Percentiles rank a stretch among this genome's conserved stretches.
Conservation (phyloP, 768 basidiomycete genomes). For the Bullera alba region DNA sequence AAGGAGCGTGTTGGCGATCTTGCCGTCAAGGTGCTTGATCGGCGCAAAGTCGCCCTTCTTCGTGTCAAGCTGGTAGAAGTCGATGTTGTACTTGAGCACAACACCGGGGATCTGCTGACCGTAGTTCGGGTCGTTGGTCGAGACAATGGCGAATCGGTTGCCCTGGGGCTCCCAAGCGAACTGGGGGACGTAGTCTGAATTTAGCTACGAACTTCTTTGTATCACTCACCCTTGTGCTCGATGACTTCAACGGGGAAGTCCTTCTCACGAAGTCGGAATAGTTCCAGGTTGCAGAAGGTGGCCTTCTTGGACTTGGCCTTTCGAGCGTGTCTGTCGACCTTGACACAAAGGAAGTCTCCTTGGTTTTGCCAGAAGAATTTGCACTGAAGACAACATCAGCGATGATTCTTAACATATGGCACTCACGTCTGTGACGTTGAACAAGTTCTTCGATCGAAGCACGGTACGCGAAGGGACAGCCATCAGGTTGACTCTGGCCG, state of each 20-base stretch:
- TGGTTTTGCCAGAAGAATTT: conserved; percentile 98
- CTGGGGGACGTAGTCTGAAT: conserved; percentile 78
- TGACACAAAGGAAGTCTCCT: conserved; percentile 96
- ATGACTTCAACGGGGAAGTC: conserved; percentile 96
- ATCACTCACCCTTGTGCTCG: conserved; percentile 75
- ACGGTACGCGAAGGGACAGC: conserved; percentile 76
- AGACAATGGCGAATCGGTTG: conserved; percentile 90
- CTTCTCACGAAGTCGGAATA: conserved; percentile 95
- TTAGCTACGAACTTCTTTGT: conserved; percentile 7
- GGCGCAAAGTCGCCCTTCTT: conserved; percentile 88
- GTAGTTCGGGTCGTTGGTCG: conserved; percentile 85
- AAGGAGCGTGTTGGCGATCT: conserved; percentile 86
- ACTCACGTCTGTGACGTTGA: conserved; percentile 91
- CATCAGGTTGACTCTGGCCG: conserved; percentile 90
- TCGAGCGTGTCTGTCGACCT: conserved; percentile 87
- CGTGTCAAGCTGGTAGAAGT: conserved; percentile 90
- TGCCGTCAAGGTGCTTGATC: conserved; percentile 68
- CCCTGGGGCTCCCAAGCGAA: conserved; percentile 99
- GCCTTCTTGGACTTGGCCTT: conserved; percentile 86
- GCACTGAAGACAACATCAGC: conserved; percentile 55
- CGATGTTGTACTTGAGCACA: conserved; percentile 91
- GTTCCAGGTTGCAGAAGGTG: conserved; percentile 94
- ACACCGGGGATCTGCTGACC: conserved; percentile 82
- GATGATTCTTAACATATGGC: background rate
- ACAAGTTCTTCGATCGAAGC: conserved; percentile 89